Conservation (phyloP, 495 filamentous ascomycete genomes). For the Daldinia decipiens region DNA sequence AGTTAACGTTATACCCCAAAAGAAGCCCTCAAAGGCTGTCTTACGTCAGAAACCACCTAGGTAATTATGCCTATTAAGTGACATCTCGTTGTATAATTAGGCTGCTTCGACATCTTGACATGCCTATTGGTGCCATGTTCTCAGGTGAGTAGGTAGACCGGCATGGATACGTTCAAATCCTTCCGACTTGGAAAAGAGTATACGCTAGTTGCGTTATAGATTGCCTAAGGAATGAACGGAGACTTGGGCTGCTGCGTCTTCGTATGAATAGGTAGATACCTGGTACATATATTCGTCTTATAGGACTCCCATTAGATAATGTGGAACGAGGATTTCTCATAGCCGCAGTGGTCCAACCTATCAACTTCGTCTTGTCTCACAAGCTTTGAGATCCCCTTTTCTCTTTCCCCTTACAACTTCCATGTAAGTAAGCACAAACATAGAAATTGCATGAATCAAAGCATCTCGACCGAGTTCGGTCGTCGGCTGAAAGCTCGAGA, state of each 20-base stretch:
- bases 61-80: not conserved
- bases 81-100: too few species aligned
- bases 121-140: not conserved
- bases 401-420: not conserved
- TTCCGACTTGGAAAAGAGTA: not conserved
- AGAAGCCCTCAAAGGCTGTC: not conserved
- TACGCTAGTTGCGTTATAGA: too few species aligned
- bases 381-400: not conserved
- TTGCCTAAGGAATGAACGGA: not conserved
- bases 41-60: conserved; percentile 6
- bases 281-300: not conserved
- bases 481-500: not conserved
- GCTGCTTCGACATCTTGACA: not conserved
- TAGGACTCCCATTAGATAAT: not conserved
- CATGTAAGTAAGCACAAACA: not conserved
- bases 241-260: not conserved
- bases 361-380: not conserved
- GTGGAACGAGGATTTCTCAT: not conserved
- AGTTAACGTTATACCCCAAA: not conserved
- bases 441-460: not conserved
- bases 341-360: not conserved
- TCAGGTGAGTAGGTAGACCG: not conserved
- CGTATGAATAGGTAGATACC: not conserved
- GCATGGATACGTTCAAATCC: not conserved
- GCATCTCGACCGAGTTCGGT: conserved; percentile 7